phyloP scores from a whole-genome alignment of 768 basidiomycete genomes.

The Amyloporia xantha region DNA sequence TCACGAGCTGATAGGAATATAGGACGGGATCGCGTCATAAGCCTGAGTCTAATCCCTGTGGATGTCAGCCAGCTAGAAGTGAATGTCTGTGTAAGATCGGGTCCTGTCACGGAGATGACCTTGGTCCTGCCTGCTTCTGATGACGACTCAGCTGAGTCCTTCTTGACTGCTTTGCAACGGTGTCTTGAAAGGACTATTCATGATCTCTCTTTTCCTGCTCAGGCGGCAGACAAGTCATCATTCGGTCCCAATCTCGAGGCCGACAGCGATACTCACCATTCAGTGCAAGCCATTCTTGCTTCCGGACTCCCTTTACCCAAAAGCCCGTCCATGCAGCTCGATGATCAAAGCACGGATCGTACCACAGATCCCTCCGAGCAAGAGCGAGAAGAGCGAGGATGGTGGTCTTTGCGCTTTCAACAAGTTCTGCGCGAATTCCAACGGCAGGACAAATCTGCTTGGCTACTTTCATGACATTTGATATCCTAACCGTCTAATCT shows the following conservation, averaged over 20 bases:
- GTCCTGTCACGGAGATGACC: slow-evolving; percentile 28
- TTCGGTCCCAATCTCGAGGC: slow-evolving; percentile 23
- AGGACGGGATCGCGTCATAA: too few species aligned
- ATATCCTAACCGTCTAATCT: not conserved
- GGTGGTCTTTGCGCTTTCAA: slow-evolving; percentile 67
- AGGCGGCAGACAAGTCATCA: slow-evolving; percentile 23
- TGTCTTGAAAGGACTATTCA: slow-evolving; percentile 44
- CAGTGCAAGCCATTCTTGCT: slow-evolving; percentile 33
- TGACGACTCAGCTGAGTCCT: slow-evolving; percentile 22
- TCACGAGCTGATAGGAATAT: too few species aligned
- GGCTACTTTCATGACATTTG: not conserved
- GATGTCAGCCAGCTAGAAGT: slow-evolving; percentile 32
- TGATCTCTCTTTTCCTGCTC: slow-evolving; percentile 34
- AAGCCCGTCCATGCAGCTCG: slow-evolving; percentile 61
- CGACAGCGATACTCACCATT: slow-evolving; percentile 24
- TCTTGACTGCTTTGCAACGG: slow-evolving; percentile 48
- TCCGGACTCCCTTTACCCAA: slow-evolving; percentile 57
- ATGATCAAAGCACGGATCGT: slow-evolving; percentile 24
- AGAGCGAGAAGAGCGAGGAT: slow-evolving; percentile 65
- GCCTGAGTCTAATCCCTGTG: slow-evolving; percentile 47
- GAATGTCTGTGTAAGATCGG: slow-evolving; percentile 28
- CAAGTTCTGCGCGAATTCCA: slow-evolving; percentile 54
- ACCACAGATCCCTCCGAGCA: slow-evolving; percentile 25
- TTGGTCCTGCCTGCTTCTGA: slow-evolving; percentile 29
- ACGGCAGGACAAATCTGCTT: slow-evolving; percentile 11